These are phyloP conservation scores for Xylaria bambusicola DNA, from an alignment of 495 filamentous ascomycete genomes.

Conservation along the genomic window DNA sequence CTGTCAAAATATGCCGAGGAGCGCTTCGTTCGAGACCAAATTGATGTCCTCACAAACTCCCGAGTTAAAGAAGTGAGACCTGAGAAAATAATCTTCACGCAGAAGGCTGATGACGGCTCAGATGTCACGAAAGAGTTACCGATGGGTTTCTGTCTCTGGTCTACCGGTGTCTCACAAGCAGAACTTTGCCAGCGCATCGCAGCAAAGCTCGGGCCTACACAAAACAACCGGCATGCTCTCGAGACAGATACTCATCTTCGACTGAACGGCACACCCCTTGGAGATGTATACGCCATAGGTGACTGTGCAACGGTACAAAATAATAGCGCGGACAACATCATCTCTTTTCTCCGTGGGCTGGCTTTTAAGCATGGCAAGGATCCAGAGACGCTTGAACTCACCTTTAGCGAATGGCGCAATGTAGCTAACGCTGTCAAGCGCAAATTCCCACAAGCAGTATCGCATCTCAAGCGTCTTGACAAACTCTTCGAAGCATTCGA, in stretches of 20 bases:
- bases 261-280: conserved; percentile 84
- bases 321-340: conserved; percentile 84
- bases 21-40: conserved; percentile 84
- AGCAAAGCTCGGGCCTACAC: conserved; percentile 65
- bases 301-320: conserved; percentile 97
- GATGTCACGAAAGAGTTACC: conserved; percentile 87
- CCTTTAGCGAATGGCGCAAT: conserved; percentile 82
- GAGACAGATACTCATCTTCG: conserved; percentile 96
- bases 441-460: conserved; percentile 89
- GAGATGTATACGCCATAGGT: conserved; percentile 97
- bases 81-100: conserved; percentile 85
- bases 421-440: conserved; percentile 81
- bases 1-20: conserved; percentile 90
- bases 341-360: conserved; percentile 83
- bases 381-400: conserved; percentile 78
- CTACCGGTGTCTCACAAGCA: conserved; percentile 90
- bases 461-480: conserved; percentile 86
- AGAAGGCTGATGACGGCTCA: conserved; percentile 71
- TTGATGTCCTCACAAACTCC: conserved; percentile 88
- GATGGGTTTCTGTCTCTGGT: conserved; percentile 97
- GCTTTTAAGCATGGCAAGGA: conserved; percentile 92
- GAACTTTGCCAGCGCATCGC: conserved; percentile 75
- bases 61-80: conserved; percentile 84
- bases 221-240: conserved; percentile 87
- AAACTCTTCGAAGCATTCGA: conserved; percentile 90